Evolutionary conservation across 73 alveolate species (phyloP).

Genomic region (Breviolum minutum): DNA sequence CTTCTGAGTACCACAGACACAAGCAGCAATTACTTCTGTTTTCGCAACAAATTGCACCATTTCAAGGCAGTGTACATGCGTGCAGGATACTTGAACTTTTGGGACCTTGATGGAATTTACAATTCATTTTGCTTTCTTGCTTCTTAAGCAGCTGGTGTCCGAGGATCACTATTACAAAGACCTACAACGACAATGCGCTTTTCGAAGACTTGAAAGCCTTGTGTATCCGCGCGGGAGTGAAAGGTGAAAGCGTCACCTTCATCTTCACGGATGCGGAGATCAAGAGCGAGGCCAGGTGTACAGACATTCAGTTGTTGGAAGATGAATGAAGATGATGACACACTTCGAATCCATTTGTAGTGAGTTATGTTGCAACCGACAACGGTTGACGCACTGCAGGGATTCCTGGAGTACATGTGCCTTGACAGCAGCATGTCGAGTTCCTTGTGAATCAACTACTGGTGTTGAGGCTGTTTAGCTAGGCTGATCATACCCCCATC

Average conservation of each 20-base stretch:
- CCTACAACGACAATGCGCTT: slow-evolving; percentile 98
- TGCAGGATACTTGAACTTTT: no score
- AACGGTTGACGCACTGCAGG: slow-evolving; percentile 41
- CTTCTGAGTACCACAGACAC: no score
- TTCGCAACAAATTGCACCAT: no score
- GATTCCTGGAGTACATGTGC: slow-evolving; percentile 99
- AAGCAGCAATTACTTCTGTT: no score
- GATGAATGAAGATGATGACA: background rate
- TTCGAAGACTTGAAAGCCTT: slow-evolving; percentile 98
- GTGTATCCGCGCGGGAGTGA: slow-evolving; percentile 98
- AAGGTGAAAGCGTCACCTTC: slow-evolving; percentile 98
- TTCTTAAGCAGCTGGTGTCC: slow-evolving; percentile 51
- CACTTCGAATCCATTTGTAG: background rate
- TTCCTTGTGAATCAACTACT: background rate
- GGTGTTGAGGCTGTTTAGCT: background rate
- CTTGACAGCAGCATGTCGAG: background rate
- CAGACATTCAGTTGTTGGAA: background rate
- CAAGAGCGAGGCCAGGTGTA: slow-evolving; percentile 97
- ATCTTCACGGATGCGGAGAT: slow-evolving; percentile 99
- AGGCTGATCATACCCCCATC: background rate
- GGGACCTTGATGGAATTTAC: no score
- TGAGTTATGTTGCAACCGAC: background rate
- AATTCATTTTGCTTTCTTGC: slow-evolving; percentile 99
- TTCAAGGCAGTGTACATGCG: no score
- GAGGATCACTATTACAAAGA: slow-evolving; percentile 98